Percentiles rank a stretch among this genome's conserved stretches.
Conservation (phyloP, 371 early-diverging fungal genomes). For the Rhizopus sp. region DNA sequence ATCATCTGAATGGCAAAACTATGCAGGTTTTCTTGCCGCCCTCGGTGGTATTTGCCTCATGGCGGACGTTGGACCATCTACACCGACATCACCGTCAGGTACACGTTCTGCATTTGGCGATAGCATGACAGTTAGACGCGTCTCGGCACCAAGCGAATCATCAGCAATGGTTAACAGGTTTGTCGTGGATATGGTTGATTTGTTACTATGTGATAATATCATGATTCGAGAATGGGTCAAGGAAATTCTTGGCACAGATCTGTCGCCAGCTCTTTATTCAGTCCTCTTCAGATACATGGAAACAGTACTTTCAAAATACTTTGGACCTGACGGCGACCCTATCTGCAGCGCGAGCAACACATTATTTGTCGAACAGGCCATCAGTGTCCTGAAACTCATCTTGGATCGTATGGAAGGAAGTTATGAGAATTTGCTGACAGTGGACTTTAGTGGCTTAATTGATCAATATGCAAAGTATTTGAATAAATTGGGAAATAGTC, state of each 20-base stretch:
- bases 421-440: conserved; percentile 66
- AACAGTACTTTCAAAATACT: conserved; percentile 73
- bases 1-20: conserved; percentile 67
- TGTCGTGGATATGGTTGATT: conserved; percentile 83
- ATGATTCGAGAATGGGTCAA: conserved; percentile 90
- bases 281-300: conserved; percentile 85
- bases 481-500: conserved; percentile 68
- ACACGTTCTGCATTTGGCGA: conserved; percentile 21
- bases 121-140: conserved; percentile 28
- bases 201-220: conserved; percentile 82
- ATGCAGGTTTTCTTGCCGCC: conserved; percentile 72
- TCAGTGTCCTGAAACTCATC: conserved; percentile 81
- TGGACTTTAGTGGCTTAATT: conserved; percentile 83
- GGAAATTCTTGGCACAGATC: conserved; percentile 85
- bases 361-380: conserved; percentile 87
- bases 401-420: conserved; percentile 81
- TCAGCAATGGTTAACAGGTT: conserved; percentile 78
- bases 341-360: conserved; percentile 79
- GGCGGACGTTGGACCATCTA: conserved; percentile 39
- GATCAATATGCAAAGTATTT: conserved; percentile 80
- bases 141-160: conserved; percentile 49
- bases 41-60: conserved; percentile 67
- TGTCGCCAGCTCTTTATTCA: conserved; percentile 81
- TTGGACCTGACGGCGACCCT: conserved; percentile 76
- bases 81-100: conserved; percentile 35